phyloP scores from a whole-genome alignment of 2,329 filamentous ascomycete species.

The Penicillium digitatum region DNA sequence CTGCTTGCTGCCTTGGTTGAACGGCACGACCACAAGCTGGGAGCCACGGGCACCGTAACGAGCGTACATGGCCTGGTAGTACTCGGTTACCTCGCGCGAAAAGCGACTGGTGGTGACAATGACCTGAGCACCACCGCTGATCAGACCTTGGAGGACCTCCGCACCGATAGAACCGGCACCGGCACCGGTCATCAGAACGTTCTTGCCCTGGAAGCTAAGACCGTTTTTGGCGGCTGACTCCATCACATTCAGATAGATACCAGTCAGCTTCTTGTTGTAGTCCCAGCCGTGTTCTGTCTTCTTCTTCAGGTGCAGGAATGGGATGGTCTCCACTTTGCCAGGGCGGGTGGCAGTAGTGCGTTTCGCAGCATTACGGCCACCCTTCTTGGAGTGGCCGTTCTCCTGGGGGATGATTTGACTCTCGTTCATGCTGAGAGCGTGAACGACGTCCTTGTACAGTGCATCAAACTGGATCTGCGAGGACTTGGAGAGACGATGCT shows the following conservation, averaged over 20 bases:
- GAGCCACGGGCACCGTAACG: constrained; percentile 90
- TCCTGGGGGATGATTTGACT: constrained; percentile 92
- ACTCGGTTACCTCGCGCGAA: constrained; percentile 95
- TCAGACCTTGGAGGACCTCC: constrained; percentile 90
- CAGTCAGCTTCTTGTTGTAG: constrained; percentile 98
- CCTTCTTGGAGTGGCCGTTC: constrained; percentile 60
- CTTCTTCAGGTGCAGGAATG: constrained; percentile 97
- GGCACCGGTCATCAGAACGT: constrained; percentile 96
- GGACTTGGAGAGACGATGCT: constrained; percentile 95
- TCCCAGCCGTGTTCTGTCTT: constrained; percentile 96
- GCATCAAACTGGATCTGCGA: constrained; percentile 95
- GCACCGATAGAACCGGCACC: constrained; percentile 97
- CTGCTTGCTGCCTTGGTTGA: constrained; percentile 98
- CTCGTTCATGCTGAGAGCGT: constrained; percentile 95
- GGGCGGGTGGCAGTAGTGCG: constrained; percentile 57
- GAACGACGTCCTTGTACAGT: constrained; percentile 88
- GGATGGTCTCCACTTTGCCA: constrained; percentile 94
- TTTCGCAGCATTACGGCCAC: constrained; percentile 49
- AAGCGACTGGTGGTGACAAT: constrained; percentile 95
- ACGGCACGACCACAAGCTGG: constrained; percentile 94
- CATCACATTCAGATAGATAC: constrained; percentile 84
- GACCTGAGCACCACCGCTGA: constrained; percentile 95
- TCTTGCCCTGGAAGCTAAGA: constrained; percentile 89
- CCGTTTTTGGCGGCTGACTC: constrained; percentile 83
- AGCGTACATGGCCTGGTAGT: constrained; percentile 98